Percentiles rank a stretch among this genome's conserved stretches.
phyloP scores from a whole-genome alignment of 345 rosid genomes.

The Brassica incana region DNA sequence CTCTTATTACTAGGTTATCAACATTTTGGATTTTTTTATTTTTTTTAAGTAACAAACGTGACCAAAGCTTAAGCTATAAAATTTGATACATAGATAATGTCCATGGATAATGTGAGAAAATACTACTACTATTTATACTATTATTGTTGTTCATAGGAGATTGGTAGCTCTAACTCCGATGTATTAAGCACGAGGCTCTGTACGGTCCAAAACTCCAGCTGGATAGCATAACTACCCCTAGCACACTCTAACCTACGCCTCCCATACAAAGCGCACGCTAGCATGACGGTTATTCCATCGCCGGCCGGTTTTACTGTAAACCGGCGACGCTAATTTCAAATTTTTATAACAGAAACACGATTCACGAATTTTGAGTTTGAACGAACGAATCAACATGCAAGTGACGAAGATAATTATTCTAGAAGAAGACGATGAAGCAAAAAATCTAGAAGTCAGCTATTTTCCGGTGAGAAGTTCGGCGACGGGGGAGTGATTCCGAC shows the following conservation, averaged over 20 bases:
- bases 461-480: conserved; percentile 57
- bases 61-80: too few relatives aligned
- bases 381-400: conserved; percentile 43
- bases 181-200: conserved; percentile 35
- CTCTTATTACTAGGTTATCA: too few relatives aligned
- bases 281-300: conserved; percentile 23
- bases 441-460: conserved; percentile 56
- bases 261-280: conserved; percentile 21
- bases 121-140: not conserved
- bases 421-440: not conserved
- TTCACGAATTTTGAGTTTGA: conserved; percentile 3
- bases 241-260: conserved; percentile 38
- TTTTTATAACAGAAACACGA: conserved; percentile 28
- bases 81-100: too few relatives aligned
- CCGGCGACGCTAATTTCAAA: conserved; percentile 10
- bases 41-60: too few relatives aligned
- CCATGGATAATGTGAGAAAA: not conserved
- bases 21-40: too few relatives aligned
- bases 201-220: conserved; percentile 71
- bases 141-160: not conserved
- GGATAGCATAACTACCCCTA: conserved; percentile 48
- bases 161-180: not conserved
- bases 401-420: not conserved
- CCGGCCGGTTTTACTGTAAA: not conserved
- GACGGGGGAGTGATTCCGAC: conserved; percentile 45